Evolutionary conservation across 176 grass and related monocot genomes (phyloP), one percentile per base, ranked within the genome.

Genomic region (Carex pumila): DNA sequence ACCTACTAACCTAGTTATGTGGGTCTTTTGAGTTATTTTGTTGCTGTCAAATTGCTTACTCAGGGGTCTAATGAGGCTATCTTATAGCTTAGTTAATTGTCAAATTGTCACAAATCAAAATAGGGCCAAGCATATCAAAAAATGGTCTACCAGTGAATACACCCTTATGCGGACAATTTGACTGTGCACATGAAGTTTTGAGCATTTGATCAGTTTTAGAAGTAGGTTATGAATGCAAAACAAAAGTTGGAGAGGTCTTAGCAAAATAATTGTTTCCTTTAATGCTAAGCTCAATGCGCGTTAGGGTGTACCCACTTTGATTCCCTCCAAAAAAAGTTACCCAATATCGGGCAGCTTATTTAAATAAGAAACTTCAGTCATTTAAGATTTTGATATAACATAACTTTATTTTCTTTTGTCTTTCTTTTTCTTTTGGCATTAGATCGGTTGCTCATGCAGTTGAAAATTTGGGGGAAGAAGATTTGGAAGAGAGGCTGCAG

Each of bases 401-500:
- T 65, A 14, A 49, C 36, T 39, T 53, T 65, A 0, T 53, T 17
- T 39, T 43, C 68, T 56, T 30, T 63, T 17, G 62, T 12, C 45
- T 63, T 15, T 29, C 53, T 29, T 36, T 36, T 29, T 69, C 60
- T 19, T 14, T 78, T 70, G 10, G 37, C 65, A 22, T 71, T 73
- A 92, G 93, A 82, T 82, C 5, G 54, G 85, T n/a, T 15, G 72
- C 80, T 17, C 43, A 45, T 15, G 18, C 74, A 61, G 73, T n/a
- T 4, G 63, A 90, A 18, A 79, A 59, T 75, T 71, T 79, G 57
- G 80, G 72, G 4, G 70, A 81, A 79, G 87, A 89, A 82, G 89
- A 89, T 10, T 63, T 88, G 30, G 83, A 91, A 86, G 94, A 91
- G 84, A 93, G 89, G 85, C 6, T 93, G 61, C 91, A 89, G 80